Base-by-base conservation (phyloP, 768 basidiomycete genomes). In the Suillus spraguei region DNA sequence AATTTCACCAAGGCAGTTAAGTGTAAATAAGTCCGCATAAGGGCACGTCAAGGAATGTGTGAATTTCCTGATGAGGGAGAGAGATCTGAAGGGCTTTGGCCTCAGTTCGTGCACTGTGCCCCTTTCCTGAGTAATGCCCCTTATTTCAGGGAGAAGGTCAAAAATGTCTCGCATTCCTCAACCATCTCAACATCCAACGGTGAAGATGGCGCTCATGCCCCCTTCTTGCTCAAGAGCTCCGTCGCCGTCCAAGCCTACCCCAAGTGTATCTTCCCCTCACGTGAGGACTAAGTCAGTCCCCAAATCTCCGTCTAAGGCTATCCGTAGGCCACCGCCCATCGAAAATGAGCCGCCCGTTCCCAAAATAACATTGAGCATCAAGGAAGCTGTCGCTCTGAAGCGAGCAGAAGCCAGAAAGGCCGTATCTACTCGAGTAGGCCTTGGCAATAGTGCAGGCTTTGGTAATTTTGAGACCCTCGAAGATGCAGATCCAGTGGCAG, bases 371-470 rank as follows among this genome's bases (percentile, higher is more conserved):
- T 63, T 84, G 36, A 91, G 83, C 70, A 82, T 93, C 65, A 87
- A 87, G 68, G 92, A 92, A 65, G 89, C 87, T 16, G 92, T 94
- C 70, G 92, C 92, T 2, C 77, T 91, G 52, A 91, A 85, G 65
- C 81, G 92, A 49, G 91, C 92, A 0, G 89, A 92, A 70, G 90
- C 87, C 0, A 92, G 88, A 77, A 93, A 91, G 69, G 77, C 81
- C 3, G 60, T 66, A 8, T 44, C 65, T 20, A 61, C 60, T 71
- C 66, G 65, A n/a, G 67, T 67, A 1, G 60, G 67, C 16, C 24
- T 58, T 28, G 55, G 55, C 8, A 28, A 39, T 39, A 67, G 62
- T 5, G 66, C 61, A 24, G 74, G 72, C 28, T 67, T 78, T 9
- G 79, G 76, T 66, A 74, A 72, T 59, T 76, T 84, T 22, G 77